Base-by-base conservation (phyloP, 1,284 basidiomycete genomes). In the Cutaneotrichosporon sp. region DNA sequence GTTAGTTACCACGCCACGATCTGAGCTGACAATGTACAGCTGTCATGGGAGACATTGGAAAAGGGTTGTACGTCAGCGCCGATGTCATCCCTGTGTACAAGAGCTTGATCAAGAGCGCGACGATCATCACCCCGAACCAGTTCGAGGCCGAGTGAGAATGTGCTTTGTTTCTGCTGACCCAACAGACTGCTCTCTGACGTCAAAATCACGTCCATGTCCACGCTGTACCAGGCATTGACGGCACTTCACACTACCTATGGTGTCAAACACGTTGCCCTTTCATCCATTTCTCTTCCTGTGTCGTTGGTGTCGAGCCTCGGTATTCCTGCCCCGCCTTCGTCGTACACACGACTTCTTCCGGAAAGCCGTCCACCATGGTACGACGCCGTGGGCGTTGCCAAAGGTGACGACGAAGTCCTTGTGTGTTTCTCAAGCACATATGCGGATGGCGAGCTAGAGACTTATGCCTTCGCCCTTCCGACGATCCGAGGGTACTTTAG, bases 71-170 rank as follows among this genome's bases (percentile, higher is more conserved):
- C 72, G 95, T 99, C 31, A 86, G 92, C 7, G 83, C 88, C 13
- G 89, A 92, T 68, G 92, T 95, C 6, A 85, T 99, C 61, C 92
- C 94, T 0, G 86, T 94, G 56, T 99, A 99, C 82, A 87, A 88
- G 59, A 72, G 77, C 21, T 86, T 99, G 81, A 84, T 99, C 2
- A 84, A 86, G 18, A 81, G 89, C 26, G 89, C 95, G 1, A 92
- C 90, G 0, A 89, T 98, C 63, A 96, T 97, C 69, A 95, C 96
- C 0, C 96, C 96, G 0, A 99, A 99, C 77, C 97, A 95, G 86
- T 99, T 96, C 70, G 97, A 99, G 82, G 90, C 91, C 62, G 94
- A 98, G 92, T 95, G 76, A 78, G 89, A 58, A 8, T 18, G 18
- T 18, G 18, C 18, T n/a, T n/a, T 46, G 42, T 46, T 18, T 18